Evolutionary conservation across 805 yeast species (phyloP).

Genomic region (Ogataea zsoltii): DNA sequence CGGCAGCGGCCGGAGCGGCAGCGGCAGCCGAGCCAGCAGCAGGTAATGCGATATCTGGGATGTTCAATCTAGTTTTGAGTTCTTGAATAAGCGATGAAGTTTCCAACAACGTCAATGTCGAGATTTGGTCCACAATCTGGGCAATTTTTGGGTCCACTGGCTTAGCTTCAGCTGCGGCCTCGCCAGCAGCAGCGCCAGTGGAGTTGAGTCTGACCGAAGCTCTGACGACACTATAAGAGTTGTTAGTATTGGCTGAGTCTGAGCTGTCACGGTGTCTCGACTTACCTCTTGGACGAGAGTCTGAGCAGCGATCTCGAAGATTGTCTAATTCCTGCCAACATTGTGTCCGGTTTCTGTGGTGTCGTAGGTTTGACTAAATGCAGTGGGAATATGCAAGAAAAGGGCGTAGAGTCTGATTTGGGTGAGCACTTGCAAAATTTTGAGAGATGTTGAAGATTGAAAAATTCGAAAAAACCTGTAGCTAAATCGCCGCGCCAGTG

Average conservation of each 20-base stretch:
- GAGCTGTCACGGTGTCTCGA: neutral
- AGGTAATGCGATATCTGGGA: conserved; percentile 90
- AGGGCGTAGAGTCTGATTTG: neutral
- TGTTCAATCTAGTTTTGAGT: conserved; percentile 78
- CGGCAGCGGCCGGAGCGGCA: conserved; percentile 65
- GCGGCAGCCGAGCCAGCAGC: conserved; percentile 62
- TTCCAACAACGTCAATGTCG: conserved; percentile 88
- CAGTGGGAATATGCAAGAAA: neutral
- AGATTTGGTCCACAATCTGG: conserved; percentile 85
- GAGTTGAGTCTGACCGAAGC: conserved; percentile 54
- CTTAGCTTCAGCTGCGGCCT: conserved; percentile 33
- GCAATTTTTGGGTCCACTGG: conserved; percentile 86
- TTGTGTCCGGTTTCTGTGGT: neutral
- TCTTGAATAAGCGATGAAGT: conserved; percentile 85
- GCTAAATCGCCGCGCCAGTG: neutral
- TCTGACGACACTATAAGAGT: conserved; percentile 50
- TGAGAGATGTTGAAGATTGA: conserved; percentile 7
- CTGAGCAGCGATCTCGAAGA: conserved; percentile 24
- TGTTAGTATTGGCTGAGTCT: neutral
- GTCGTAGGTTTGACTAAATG: neutral
- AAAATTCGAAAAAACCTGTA: conserved; percentile 2
- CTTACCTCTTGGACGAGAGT: conserved; percentile 18
- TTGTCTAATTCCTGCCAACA: conserved; percentile 21
- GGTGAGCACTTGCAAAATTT: conserved; percentile 2
- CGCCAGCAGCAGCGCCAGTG: conserved; percentile 40